Evolutionary conservation across 2,329 filamentous ascomycete genomes (phyloP), one percentile per base, ranked within the genome.

Genomic region (Aspergillus vadensis): DNA sequence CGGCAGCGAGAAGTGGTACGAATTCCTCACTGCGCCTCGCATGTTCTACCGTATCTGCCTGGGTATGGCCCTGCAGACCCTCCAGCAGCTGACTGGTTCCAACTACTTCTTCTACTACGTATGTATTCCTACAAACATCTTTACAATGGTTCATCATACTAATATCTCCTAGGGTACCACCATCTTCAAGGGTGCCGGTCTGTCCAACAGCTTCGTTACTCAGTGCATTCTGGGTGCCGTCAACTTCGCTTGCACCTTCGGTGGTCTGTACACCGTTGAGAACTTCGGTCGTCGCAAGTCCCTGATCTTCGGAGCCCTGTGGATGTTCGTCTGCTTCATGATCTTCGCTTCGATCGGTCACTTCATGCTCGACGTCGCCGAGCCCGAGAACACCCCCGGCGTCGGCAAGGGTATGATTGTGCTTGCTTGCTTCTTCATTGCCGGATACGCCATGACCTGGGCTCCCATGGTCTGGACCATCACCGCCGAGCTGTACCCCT

Each of bases 351-450:
- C 81, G 0, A 78, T 88, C 23, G 84, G 85, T 5, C 80, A 80
- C 32, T 80, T 79, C 60, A 64, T 74, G 17, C 69, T 79, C 7
- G 70, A 78, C 44, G 65, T 72, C 2, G 15, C 67, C 0, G 55
- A 80, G 27, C 82, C 81, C 0, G 74, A 75, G 2, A 74, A 78
- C 49, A 83, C 77, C 65, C 70, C 76, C 7, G 75, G 76, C 0
- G 80, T 83, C 5, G 88, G 88, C 1, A 86, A 87, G 36, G 82
- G 88, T 61, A 88, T 91, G 83, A 89, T 91, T 62, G 85, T 89
- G 1, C 83, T 88, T n/a, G 84, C 88, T 1, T 90, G 86, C 72
- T 82, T 91, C 76, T 91, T 90, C 72, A 91, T 91, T 59, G 82
- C 86, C 17, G 59, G 57, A 0, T 91, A 89, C 63, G 89, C 88